phyloP scores from a whole-genome alignment of 2,329 filamentous ascomycete genomes.

The Trichoderma sp. region DNA sequence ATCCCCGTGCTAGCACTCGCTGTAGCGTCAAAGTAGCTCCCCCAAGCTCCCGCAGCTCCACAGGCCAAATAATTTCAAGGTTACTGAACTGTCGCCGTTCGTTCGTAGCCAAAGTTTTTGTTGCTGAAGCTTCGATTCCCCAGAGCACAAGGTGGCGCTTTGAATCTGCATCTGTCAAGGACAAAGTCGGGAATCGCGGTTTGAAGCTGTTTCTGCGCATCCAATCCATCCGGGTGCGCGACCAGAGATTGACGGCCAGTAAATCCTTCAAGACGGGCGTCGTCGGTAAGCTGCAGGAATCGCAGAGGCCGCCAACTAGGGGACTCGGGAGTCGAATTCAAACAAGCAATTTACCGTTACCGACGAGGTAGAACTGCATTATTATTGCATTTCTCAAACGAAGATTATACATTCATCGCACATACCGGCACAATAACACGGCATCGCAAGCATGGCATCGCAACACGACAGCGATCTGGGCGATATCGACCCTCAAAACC shows the following conservation, averaged over 20 bases:
- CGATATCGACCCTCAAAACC: conserved; percentile 44
- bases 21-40: conserved; percentile 1
- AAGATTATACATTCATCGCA: not conserved
- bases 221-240: not conserved
- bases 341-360: not conserved
- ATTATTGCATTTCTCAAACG: not conserved
- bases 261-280: not conserved
- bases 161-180: not conserved
- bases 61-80: not conserved
- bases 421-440: not conserved
- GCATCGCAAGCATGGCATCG: conserved; percentile 23
- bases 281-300: not conserved
- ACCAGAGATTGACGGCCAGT: not conserved
- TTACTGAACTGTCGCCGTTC: not conserved
- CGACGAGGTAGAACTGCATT: not conserved
- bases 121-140: not conserved
- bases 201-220: not conserved
- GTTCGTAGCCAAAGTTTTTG: not conserved
- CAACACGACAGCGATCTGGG: conserved; percentile 24
- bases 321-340: not conserved
- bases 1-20: conserved; percentile 8
- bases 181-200: not conserved
- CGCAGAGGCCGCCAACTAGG: conserved; percentile 10
- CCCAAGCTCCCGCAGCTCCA: conserved; percentile 16
- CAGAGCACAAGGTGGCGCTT: not conserved